Evolutionary conservation across 257 asterid species (phyloP).

Genomic region (Eustoma russellianum): DNA sequence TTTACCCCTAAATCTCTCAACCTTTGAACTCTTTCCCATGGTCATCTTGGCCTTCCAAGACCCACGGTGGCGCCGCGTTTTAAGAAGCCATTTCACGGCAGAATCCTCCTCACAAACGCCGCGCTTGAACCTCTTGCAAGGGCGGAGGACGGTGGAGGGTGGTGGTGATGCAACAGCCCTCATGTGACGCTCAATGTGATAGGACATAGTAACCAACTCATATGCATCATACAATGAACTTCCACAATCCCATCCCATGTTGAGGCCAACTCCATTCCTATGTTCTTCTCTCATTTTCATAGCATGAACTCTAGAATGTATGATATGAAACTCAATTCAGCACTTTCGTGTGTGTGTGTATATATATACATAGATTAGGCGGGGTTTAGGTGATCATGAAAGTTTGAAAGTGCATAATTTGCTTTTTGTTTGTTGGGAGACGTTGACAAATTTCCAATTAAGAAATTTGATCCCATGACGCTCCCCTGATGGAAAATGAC

Average conservation of each 20-base stretch:
- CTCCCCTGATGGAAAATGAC: no score
- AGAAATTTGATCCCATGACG: no score
- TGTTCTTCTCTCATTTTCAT: slow-evolving; percentile 15
- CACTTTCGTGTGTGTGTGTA: not conserved
- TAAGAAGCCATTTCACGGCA: no score
- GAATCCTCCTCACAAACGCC: no score
- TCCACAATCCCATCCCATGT: slow-evolving; percentile 41
- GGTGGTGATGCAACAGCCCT: slow-evolving; percentile 9
- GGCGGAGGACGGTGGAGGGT: no score
- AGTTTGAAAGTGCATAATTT: not conserved
- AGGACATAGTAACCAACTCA: slow-evolving; percentile 26
- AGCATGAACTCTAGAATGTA: not conserved
- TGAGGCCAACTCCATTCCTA: not conserved
- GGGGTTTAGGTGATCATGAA: not conserved
- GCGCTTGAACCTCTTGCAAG: no score
- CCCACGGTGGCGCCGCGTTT: not conserved
- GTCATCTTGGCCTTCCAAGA: not conserved
- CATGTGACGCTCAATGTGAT: slow-evolving; percentile 30
- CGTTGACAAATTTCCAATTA: no score
- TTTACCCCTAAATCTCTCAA: slow-evolving; percentile 6
- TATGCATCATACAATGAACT: slow-evolving; percentile 45
- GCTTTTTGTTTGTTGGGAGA: not conserved
- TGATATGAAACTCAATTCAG: no score
- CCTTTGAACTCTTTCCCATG: slow-evolving; percentile 7
- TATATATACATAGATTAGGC: not conserved